Evolutionary conservation across 257 asterid species (phyloP), one percentile per base, ranked within the genome.

Genomic region (Jacaranda copaia): DNA sequence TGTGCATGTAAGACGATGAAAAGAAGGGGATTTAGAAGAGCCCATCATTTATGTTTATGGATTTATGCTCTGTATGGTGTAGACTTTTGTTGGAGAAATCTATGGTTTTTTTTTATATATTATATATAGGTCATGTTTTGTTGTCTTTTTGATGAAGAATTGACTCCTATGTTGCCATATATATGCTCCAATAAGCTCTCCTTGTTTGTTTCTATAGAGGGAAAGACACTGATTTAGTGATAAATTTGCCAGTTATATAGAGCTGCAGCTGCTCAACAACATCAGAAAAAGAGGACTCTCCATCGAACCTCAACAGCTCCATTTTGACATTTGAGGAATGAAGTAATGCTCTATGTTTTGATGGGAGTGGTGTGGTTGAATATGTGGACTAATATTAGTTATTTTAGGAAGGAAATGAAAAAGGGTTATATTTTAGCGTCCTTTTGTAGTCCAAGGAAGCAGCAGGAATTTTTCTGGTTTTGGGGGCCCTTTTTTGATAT

Each of bases 301-400:
- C 80, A 81, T 39, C 73, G 96, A 68, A 78, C 94, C 11, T 85
- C 81, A 13, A 81, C 92, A 0, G 94, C 97, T 13, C 94, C 94
- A 35, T 87, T 92, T 79, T 88, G 82, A 87, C 67, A 19, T 19
- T 73, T 4, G 43, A 10, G 73, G 60, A n/a, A 40, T 49, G 20
- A n/a, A 39, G 4, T 25, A 32, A 61, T 12, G 20, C 48, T 2
- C 8, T 57, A 8, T 57, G 18, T 57, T 57, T 38, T 14, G 3
- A 25, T 25, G 32, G 32, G 32, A 35, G 10, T 62, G 4, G 1
- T 62, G 12, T 36, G 18, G 14, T 35, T 12, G 40, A 32, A 6
- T 14, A 35, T 32, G 4, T 35, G 4, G 19, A 53, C 59, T 53
- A 13, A 53, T 53, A 61, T 38, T 36, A 63, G 69, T 39, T 36